Conservation (phyloP, 495 filamentous ascomycete genomes). For the Lophium mytilinum region DNA sequence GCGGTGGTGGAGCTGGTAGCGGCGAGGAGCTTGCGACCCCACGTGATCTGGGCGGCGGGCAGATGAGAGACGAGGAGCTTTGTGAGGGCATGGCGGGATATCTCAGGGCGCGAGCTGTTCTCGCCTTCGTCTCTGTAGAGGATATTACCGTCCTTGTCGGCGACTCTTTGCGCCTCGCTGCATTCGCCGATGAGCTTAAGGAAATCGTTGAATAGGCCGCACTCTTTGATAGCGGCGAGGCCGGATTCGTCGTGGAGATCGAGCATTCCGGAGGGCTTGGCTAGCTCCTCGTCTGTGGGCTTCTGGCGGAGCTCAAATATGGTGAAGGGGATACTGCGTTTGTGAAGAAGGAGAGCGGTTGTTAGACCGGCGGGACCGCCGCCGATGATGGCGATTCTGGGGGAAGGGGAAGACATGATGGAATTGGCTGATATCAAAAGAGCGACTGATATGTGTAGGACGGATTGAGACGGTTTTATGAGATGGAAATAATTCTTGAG, state of each 20-base stretch:
- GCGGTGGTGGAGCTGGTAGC: slow-evolving; percentile 7
- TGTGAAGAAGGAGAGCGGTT: slow-evolving; percentile 11
- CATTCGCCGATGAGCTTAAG: slow-evolving; percentile 28
- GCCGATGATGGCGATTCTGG: slow-evolving; percentile 23
- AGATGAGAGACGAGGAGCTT: slow-evolving; percentile 36
- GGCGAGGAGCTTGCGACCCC: slow-evolving; percentile 37
- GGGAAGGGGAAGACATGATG: slow-evolving; percentile 1
- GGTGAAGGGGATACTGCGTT: slow-evolving; percentile 36
- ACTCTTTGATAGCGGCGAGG: slow-evolving; percentile 43
- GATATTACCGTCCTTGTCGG: slow-evolving; percentile 36
- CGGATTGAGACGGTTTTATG: too few relatives aligned
- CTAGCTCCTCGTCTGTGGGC: slow-evolving; percentile 17
- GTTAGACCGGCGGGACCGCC: slow-evolving; percentile 21
- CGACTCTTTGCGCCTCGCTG: slow-evolving; percentile 31
- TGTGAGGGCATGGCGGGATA: slow-evolving; percentile 32
- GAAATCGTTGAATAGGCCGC: slow-evolving; percentile 44
- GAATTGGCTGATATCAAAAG: neutral
- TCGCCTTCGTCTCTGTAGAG: slow-evolving; percentile 31
- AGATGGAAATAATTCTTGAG: too few relatives aligned
- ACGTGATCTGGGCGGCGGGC: slow-evolving; percentile 37
- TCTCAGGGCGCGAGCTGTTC: slow-evolving; percentile 40
- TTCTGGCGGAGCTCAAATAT: slow-evolving; percentile 47
- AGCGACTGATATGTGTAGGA: too few relatives aligned
- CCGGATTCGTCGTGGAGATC: slow-evolving; percentile 49
- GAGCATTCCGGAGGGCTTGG: slow-evolving; percentile 39